Evolutionary conservation across 2,329 filamentous ascomycete species (phyloP).

Genomic region (Magnaporthiopsis rhizophila): DNA sequence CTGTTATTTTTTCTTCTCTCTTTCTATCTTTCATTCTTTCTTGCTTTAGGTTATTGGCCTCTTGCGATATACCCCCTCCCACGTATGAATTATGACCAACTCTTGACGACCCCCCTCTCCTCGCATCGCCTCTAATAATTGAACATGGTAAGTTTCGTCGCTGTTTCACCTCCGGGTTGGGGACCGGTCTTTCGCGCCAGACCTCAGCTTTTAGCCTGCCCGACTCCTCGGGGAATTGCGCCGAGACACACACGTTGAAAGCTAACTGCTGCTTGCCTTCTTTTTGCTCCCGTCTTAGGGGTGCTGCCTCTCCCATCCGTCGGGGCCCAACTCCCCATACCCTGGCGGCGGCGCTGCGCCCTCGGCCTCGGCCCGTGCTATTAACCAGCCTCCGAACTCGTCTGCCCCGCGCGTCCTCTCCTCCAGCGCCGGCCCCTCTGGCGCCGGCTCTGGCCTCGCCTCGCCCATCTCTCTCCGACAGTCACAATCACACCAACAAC

Average conservation of each 20-base stretch:
- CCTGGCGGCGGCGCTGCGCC: conserved; percentile 33
- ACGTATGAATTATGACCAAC: not conserved
- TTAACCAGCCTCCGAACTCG: conserved; percentile 34
- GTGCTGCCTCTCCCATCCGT: conserved; percentile 48
- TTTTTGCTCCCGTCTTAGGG: conserved; percentile 46
- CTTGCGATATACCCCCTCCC: not conserved
- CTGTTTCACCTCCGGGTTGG: not conserved
- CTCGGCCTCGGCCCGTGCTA: conserved; percentile 44
- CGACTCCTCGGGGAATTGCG: not conserved
- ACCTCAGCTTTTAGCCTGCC: not conserved
- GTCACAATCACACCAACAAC: not conserved
- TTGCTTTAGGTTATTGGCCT: not conserved
- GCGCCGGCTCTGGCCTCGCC: conserved; percentile 13
- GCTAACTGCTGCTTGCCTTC: conserved; percentile 50
- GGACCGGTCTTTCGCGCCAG: too few species aligned
- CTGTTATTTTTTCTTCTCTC: not conserved
- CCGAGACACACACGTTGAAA: not conserved
- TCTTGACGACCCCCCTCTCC: not conserved
- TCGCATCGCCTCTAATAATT: not conserved
- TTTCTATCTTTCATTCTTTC: not conserved
- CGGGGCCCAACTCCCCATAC: conserved; percentile 46
- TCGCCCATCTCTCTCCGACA: conserved; percentile 14
- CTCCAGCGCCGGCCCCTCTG: conserved; percentile 16
- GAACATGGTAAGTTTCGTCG: not conserved
- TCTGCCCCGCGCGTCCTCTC: conserved; percentile 16